Evolutionary conservation across 2,329 filamentous ascomycete species (phyloP).

Genomic region (Penicillium sclerotiorum): DNA sequence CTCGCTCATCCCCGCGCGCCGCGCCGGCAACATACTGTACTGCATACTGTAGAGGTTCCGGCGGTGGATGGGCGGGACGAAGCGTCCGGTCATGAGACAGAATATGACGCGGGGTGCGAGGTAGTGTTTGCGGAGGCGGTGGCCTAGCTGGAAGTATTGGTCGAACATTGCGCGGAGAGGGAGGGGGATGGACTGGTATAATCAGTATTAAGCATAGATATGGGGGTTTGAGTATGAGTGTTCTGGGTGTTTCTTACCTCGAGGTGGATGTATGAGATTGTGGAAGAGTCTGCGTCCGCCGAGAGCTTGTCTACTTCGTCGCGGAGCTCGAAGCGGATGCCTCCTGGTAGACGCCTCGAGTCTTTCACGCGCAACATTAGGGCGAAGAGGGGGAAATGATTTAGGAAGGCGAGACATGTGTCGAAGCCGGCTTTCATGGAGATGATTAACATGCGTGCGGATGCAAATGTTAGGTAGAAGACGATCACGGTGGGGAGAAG

Average conservation of each 20-base stretch:
- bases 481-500: slow-evolving; percentile 91
- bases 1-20: slow-evolving; percentile 76
- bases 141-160: slow-evolving; percentile 93
- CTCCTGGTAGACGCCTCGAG: slow-evolving; percentile 84
- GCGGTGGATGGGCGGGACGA: slow-evolving; percentile 91
- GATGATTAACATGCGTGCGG: slow-evolving; percentile 93
- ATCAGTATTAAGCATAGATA: slow-evolving; percentile 14
- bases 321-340: slow-evolving; percentile 87
- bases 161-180: slow-evolving; percentile 93
- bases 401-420: slow-evolving; percentile 87
- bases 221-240: background rate
- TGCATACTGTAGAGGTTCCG: slow-evolving; percentile 95
- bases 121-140: slow-evolving; percentile 93
- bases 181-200: slow-evolving; percentile 75
- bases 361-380: slow-evolving; percentile 96
- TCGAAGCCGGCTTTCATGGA: slow-evolving; percentile 88
- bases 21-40: slow-evolving; percentile 93
- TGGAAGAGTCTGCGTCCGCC: slow-evolving; percentile 40
- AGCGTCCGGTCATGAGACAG: slow-evolving; percentile 84
- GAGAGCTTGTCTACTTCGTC: slow-evolving; percentile 60
- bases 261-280: slow-evolving; percentile 81
- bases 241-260: slow-evolving; percentile 65
- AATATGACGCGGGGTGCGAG: slow-evolving; percentile 84
- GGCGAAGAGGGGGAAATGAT: slow-evolving; percentile 96
- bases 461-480: slow-evolving; percentile 95